These are phyloP conservation scores for Paecilomyces sp. DNA, from an alignment of 2,329 filamentous ascomycete species.

Conservation along the genomic window DNA sequence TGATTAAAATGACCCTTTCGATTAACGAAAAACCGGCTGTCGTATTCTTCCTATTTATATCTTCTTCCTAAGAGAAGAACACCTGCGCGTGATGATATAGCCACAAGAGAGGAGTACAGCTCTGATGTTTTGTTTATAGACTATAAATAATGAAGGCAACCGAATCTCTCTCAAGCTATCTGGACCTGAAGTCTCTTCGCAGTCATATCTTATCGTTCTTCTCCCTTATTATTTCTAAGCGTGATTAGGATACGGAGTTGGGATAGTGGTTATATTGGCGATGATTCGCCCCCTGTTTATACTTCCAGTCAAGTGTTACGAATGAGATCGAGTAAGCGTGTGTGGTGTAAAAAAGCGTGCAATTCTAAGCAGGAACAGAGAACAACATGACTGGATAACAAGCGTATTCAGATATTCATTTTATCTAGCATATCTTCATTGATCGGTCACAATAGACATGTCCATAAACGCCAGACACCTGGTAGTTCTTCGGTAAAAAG, in stretches of 20 bases:
- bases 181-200: background rate
- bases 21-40: no score
- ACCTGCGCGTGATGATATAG: background rate
- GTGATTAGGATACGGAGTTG: no score
- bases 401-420: no score
- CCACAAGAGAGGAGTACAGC: background rate
- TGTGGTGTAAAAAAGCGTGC: no score
- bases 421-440: background rate
- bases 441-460: background rate
- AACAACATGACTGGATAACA: no score
- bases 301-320: background rate
- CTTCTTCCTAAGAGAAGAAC: background rate
- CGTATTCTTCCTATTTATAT: no score
- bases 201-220: background rate
- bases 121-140: background rate
- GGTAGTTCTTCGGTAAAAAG: background rate
- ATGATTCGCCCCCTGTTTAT: background rate
- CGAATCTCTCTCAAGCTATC: background rate
- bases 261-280: no score
- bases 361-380: no score
- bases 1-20: background rate
- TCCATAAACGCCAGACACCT: background rate
- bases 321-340: no score
- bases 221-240: no score
- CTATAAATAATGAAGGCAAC: background rate